Percentiles rank a stretch among this genome's conserved stretches.
phyloP scores from a whole-genome alignment of 768 basidiomycete species.

The Tylopilus vinaceipallidus region DNA sequence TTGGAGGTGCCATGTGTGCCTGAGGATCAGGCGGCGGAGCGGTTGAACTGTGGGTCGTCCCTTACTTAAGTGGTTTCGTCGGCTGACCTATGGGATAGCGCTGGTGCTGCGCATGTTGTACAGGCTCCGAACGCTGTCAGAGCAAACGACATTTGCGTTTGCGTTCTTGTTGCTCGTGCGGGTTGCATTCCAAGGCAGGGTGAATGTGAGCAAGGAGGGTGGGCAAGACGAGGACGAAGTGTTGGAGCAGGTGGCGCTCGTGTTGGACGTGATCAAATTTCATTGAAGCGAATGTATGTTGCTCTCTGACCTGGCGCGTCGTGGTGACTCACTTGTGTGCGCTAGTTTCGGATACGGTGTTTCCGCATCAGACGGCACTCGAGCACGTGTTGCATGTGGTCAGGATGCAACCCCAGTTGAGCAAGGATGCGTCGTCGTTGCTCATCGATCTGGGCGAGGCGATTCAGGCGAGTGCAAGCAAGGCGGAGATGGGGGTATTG shows the following conservation, averaged over 20 bases:
- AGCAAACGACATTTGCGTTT: constrained; percentile 84
- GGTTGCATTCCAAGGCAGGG: constrained; percentile 68
- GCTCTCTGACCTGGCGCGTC: constrained; percentile 2
- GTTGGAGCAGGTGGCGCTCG: constrained; percentile 78
- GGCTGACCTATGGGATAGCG: constrained; percentile 38
- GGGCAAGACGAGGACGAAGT: constrained; percentile 50
- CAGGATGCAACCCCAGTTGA: constrained; percentile 71
- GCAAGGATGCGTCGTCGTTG: constrained; percentile 79
- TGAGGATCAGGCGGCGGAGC: constrained; percentile 70
- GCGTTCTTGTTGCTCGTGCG: constrained; percentile 70
- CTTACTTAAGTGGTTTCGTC: too few species aligned
- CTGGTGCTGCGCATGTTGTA: constrained; percentile 84
- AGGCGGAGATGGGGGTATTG: constrained; percentile 63
- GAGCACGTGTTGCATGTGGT: constrained; percentile 71
- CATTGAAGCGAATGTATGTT: constrained; percentile 32
- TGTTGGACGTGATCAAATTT: constrained; percentile 39
- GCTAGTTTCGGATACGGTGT: constrained; percentile 65
- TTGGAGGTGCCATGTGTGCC: constrained; percentile 66
- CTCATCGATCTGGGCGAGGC: constrained; percentile 81
- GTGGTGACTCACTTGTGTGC: neutral
- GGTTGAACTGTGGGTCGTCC: constrained; percentile 39
- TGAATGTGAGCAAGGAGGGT: constrained; percentile 36
- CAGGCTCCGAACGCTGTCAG: constrained; percentile 75
- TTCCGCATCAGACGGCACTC: constrained; percentile 72
- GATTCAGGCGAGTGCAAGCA: constrained; percentile 58